Conservation (phyloP, 257 asterid species). For the Forsythia suspensa region DNA sequence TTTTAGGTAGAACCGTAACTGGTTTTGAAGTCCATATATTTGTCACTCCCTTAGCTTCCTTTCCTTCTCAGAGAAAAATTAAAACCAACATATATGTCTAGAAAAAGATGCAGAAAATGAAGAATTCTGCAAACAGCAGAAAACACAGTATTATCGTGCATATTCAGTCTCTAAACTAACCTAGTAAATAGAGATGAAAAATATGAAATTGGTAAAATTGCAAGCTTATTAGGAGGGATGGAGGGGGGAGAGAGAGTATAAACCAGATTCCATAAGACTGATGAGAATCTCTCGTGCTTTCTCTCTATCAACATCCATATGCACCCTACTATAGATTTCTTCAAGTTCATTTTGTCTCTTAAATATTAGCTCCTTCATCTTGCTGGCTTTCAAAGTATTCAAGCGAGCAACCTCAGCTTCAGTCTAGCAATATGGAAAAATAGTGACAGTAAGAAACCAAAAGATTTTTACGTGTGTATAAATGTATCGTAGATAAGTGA, state of each 20-base stretch:
- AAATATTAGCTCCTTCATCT: constrained; percentile 70
- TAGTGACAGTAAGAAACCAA: constrained; percentile 15
- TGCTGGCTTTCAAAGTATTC: constrained; percentile 59
- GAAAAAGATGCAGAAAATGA: background rate
- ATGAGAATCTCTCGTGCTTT: constrained; percentile 49
- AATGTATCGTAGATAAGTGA: constrained; percentile 1
- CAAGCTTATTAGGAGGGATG: background rate
- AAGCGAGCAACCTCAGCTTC: constrained; percentile 62
- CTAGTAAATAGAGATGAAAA: constrained; percentile 12
- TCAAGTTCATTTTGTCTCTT: constrained; percentile 73
- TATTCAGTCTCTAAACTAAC: background rate
- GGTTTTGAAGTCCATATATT: background rate
- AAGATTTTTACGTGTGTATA: constrained; percentile 7
- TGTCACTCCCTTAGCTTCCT: background rate
- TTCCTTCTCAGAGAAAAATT: background rate
- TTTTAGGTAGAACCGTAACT: background rate
- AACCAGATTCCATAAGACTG: constrained; percentile 61
- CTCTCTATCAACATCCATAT: constrained; percentile 60
- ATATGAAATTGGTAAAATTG: constrained; percentile 1
- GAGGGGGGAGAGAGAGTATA: constrained; percentile 9
- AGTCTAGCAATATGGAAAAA: constrained; percentile 40
- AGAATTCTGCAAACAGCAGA: constrained; percentile 7
- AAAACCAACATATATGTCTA: background rate
- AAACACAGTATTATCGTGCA: constrained; percentile 4
- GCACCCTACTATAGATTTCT: constrained; percentile 58